Conservation (phyloP, 2,329 filamentous ascomycete species). For the Epichloe sylvatica region DNA sequence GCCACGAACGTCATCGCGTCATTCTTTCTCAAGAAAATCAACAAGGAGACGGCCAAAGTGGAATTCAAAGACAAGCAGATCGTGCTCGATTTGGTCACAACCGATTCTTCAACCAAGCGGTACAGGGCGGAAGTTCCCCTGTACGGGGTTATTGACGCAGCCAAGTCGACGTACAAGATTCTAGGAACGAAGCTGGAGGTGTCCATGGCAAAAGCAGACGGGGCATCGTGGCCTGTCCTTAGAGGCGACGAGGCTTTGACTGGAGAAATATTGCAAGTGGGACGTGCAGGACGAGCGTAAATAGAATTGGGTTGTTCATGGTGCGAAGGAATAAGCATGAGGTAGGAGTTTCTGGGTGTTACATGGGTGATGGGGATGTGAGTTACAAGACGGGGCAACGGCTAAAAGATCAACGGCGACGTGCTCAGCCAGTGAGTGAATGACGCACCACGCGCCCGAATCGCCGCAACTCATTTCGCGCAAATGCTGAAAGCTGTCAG, state of each 20-base stretch:
- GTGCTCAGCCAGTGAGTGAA: not conserved
- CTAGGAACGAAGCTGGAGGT: constrained; percentile 84
- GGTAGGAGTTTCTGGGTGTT: not conserved
- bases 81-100: constrained; percentile 70
- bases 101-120: constrained; percentile 62
- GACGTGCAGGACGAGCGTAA: constrained; percentile 47
- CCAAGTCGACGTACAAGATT: constrained; percentile 64
- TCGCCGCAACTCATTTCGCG: not conserved
- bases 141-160: constrained; percentile 62
- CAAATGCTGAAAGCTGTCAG: not conserved
- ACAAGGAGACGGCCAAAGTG: constrained; percentile 63
- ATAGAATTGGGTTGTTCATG: not conserved
- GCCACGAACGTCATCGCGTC: constrained; percentile 71
- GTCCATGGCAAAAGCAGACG: constrained; percentile 56
- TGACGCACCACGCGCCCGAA: not conserved
- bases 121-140: constrained; percentile 63
- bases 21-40: constrained; percentile 94
- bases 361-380: constrained; percentile 2
- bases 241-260: constrained; percentile 57
- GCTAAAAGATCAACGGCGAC: not conserved
- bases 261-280: constrained; percentile 78
- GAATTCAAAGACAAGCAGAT: constrained; percentile 51
- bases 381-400: not conserved
- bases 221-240: constrained; percentile 71
- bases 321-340: not conserved